Base-by-base conservation (phyloP, 2,329 filamentous ascomycete species). In the Clonostachys chloroleuca region DNA sequence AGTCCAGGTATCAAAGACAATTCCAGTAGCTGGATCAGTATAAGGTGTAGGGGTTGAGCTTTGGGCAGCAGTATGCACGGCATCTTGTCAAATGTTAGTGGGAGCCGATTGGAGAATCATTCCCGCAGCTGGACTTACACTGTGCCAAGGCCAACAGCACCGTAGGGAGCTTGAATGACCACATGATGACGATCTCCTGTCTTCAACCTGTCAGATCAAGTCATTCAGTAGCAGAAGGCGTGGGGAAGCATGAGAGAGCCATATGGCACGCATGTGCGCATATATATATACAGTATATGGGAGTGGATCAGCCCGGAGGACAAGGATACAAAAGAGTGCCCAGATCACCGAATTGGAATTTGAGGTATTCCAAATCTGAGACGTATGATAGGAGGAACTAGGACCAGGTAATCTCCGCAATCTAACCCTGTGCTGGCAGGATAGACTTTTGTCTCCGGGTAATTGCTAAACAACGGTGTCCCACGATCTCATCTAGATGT, bases 1-100 rank as follows among this genome's bases (percentile, higher is more conserved):
- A 12, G 61, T 66, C 59, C 71, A 78, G 43, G 74, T 74, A 54
- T 75, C 72, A 60, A 81, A 80, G 30, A 61, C 65, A 53, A 81
- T 80, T 17, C 74, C 74, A 10, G 78, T 78, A 30, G 67, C 64
- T 41, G 66, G 60, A 44, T 77, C 73, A 12, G 65, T 72, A 54
- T 70, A 76, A 16, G 48, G 20, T 10, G 49, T 52, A 18, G 55
- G 51, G 14, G 47, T 42, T 5, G 45, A 39, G 16, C 35, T 20
- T 42, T 59, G 57, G 16, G 51, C 55, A 14, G 37, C 30, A 37
- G 44, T 47, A 39, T 49, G 47, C 40, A 45, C 44, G 39, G 44
- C 40, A 40, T 49, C 49, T 51, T 12, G 14, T 18, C 16, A n/a
- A 9, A 40, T 50, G 42, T 47, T 45, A 35, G 12, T 12, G 2